These are phyloP conservation scores for Ustilago crameri DNA, from an alignment of 1,284 basidiomycete genomes.

Conservation along the genomic window DNA sequence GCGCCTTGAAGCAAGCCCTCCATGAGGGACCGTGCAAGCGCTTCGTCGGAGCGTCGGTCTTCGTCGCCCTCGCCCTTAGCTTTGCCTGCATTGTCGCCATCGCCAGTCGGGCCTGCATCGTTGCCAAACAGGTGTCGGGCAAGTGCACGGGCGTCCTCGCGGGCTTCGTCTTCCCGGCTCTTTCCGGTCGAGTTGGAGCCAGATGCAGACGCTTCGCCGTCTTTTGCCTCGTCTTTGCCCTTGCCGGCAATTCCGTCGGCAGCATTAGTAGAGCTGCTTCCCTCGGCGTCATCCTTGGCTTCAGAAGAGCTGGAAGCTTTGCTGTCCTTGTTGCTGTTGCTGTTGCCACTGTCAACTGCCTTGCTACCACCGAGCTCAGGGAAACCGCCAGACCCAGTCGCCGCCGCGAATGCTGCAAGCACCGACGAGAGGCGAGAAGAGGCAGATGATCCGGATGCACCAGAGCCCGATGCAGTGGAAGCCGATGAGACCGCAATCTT, in stretches of 20 bases:
- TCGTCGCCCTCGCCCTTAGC: slow-evolving; percentile 16
- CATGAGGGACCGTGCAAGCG: slow-evolving; percentile 52
- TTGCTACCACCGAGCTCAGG: slow-evolving; percentile 24
- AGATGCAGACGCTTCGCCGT: slow-evolving; percentile 11
- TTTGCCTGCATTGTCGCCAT: slow-evolving; percentile 28
- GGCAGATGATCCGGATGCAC: slow-evolving; percentile 34
- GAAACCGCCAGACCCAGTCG: slow-evolving; percentile 69
- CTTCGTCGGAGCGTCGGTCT: slow-evolving; percentile 44
- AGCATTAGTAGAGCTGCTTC: slow-evolving; percentile 5
- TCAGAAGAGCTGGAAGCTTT: slow-evolving; percentile 45
- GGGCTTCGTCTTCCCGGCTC: slow-evolving; percentile 17
- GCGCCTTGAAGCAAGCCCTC: slow-evolving; percentile 54
- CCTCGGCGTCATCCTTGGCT: slow-evolving; percentile 46
- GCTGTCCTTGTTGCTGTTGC: slow-evolving; percentile 75
- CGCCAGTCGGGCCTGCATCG: slow-evolving; percentile 8
- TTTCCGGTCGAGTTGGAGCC: slow-evolving; percentile 11
- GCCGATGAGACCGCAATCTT: slow-evolving; percentile 50
- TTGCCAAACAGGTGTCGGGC: slow-evolving; percentile 38
- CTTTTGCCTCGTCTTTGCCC: slow-evolving; percentile 5
- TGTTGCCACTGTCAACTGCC: slow-evolving; percentile 1
- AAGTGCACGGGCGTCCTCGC: slow-evolving; percentile 36
- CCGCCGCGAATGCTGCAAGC: slow-evolving; percentile 84
- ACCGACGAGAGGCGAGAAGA: slow-evolving; percentile 81
- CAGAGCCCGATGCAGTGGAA: slow-evolving; percentile 75
- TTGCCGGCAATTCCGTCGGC: slow-evolving; percentile 1